Conservation (phyloP, 1,284 basidiomycete species). For the Ceraceosorus guamensis region DNA sequence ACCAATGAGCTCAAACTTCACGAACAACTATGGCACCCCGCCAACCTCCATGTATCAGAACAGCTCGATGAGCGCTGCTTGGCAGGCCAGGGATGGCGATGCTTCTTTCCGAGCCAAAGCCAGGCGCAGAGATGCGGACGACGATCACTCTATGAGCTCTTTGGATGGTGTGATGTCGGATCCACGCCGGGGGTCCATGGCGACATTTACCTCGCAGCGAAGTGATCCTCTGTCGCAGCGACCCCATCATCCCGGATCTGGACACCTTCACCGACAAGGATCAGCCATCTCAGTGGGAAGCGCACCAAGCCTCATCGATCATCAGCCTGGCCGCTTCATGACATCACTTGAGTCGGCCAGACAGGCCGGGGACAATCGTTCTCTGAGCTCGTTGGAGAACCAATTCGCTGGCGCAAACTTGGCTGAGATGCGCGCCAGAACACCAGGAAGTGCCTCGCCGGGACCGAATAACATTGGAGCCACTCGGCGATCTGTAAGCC, state of each 20-base stretch:
- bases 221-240: slow-evolving; percentile 35
- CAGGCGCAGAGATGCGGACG: slow-evolving; percentile 24
- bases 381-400: slow-evolving; percentile 34
- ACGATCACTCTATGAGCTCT: slow-evolving; percentile 32
- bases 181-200: slow-evolving; percentile 32
- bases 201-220: slow-evolving; percentile 36
- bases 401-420: slow-evolving; percentile 42
- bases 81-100: not conserved
- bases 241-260: slow-evolving; percentile 13
- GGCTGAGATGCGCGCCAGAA: slow-evolving; percentile 21
- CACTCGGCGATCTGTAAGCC: slow-evolving; percentile 24
- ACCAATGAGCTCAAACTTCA: not conserved
- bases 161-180: slow-evolving; percentile 24
- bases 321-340: slow-evolving; percentile 15
- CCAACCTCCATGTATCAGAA: not conserved
- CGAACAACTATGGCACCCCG: not conserved
- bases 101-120: slow-evolving; percentile 1
- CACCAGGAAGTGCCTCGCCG: slow-evolving; percentile 30
- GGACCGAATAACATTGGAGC: slow-evolving; percentile 24
- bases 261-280: slow-evolving; percentile 6
- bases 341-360: slow-evolving; percentile 28
- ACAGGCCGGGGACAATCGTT: slow-evolving; percentile 24
- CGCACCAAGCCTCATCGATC: slow-evolving; percentile 24
- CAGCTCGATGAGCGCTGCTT: not conserved
- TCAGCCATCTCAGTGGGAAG: slow-evolving; percentile 6